Base-by-base conservation (phyloP, 2,329 filamentous ascomycete species). In the Claviceps spartinae region DNA sequence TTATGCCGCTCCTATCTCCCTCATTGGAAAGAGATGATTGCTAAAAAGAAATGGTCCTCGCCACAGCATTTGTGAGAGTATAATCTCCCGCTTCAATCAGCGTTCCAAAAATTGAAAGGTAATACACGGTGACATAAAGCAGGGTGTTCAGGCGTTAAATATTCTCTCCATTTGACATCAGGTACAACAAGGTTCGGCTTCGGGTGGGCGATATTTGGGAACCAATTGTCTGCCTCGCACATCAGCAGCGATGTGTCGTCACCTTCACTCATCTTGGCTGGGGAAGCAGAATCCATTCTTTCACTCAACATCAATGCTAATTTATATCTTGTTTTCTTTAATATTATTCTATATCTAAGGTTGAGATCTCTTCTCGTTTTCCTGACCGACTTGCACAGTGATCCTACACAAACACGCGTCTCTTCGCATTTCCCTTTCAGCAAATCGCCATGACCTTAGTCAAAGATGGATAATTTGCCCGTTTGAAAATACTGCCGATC, bases 1-100 rank as follows among this genome's bases (percentile, higher is more conserved):
- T 87, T 51, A 8, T 47, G 22, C n/a, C 14, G 22, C 14, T 13
- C 13, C 13, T 5, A 24, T 38, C 11, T 34, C 6, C 16, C n/a
- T 16, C 1, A 38, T 9, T 9, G 11, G 20, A 51, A 5, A 20
- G 11, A n/a, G 11, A 51, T 16, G 11, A 36, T 47, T 14, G 16
- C 52, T 53, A 44, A 53, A 30, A 7, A 20, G 18, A 14, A 7
- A n/a, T 41, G 18, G 7, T 5, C 18, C 16, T 46, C 4, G n/a
- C 42, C 14, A 16, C 42, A 58, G 56, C 56, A 22, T 58, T 52
- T 46, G 53, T 58, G 34, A 51, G 44, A 20, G 36, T 47, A 47
- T 51, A 38, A 51, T 1, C 4, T 20, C 9, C 16, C 24, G 14
- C 11, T 34, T 34, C 18, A 34, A 38, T 13, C 6, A 30, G 41